Conservation (phyloP, 305 asterid species). For the Plantago lanceolata region DNA sequence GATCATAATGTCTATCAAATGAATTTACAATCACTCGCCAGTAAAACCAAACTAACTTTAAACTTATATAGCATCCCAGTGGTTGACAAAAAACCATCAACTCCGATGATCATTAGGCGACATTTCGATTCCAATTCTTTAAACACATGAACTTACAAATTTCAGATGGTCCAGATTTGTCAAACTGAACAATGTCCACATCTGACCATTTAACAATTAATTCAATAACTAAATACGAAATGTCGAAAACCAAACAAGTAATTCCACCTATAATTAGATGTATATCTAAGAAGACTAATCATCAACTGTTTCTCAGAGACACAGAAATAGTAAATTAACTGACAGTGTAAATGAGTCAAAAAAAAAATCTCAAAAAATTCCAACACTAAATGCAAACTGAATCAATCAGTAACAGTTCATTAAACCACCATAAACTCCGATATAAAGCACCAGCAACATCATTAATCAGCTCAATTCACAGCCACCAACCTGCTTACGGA, state of each 20-base stretch:
- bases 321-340: too few relatives aligned
- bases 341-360: background rate
- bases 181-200: background rate
- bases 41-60: background rate
- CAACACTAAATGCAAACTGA: too few relatives aligned
- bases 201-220: background rate
- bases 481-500: slow-evolving; percentile 85
- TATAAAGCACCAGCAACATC: background rate
- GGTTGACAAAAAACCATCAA: background rate
- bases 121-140: background rate
- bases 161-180: background rate
- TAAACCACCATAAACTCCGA: background rate
- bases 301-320: slow-evolving; percentile 3
- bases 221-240: background rate
- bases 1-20: too few relatives aligned
- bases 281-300: background rate
- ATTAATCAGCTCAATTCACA: background rate
- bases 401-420: too few relatives aligned
- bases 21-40: too few relatives aligned
- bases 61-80: background rate
- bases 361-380: background rate
- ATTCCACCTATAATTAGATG: background rate
- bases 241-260: background rate
- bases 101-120: background rate
- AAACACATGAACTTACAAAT: background rate